phyloP scores from a whole-genome alignment of 1,284 basidiomycete species.

The Tilletia walkeri region DNA sequence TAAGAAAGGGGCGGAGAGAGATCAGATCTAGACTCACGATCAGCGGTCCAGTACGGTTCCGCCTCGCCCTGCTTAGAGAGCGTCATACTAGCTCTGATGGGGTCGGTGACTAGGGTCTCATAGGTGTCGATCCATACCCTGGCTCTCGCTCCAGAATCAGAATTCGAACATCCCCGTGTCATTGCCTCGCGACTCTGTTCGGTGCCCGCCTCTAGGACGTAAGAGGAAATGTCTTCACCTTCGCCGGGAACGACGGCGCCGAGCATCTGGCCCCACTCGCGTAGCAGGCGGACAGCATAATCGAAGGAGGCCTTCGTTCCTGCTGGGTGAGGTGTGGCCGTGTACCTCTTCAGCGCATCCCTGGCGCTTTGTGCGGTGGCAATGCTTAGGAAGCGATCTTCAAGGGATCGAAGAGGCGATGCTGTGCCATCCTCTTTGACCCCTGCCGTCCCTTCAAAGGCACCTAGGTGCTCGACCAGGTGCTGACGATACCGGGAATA shows the following conservation, averaged over 20 bases:
- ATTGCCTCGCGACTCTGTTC: constrained; percentile 34
- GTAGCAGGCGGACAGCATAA: constrained; percentile 35
- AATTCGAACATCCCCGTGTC: constrained; percentile 17
- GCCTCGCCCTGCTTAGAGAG: constrained; percentile 37
- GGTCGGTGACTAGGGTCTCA: constrained; percentile 47
- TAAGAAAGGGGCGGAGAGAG: too few species aligned
- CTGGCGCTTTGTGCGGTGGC: background rate
- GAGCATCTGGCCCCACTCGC: constrained; percentile 46
- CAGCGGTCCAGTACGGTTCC: constrained; percentile 46
- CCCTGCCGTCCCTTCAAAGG: background rate
- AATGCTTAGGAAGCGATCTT: background rate
- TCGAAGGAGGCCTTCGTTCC: constrained; percentile 40
- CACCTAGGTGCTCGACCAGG: background rate
- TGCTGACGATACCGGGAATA: background rate
- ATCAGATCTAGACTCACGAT: constrained; percentile 60
- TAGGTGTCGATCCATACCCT: constrained; percentile 54
- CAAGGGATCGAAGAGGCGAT: background rate
- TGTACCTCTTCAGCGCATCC: constrained; percentile 30
- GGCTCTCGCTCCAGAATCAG: background rate
- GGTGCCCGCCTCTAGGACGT: constrained; percentile 48
- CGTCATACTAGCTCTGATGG: constrained; percentile 24
- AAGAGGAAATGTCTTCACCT: constrained; percentile 26
- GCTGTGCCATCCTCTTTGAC: background rate
- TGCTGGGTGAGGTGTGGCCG: constrained; percentile 40
- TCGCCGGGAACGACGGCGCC: constrained; percentile 28